phyloP scores from a whole-genome alignment of 768 basidiomycete species.

The Strobilomyces confusus region DNA sequence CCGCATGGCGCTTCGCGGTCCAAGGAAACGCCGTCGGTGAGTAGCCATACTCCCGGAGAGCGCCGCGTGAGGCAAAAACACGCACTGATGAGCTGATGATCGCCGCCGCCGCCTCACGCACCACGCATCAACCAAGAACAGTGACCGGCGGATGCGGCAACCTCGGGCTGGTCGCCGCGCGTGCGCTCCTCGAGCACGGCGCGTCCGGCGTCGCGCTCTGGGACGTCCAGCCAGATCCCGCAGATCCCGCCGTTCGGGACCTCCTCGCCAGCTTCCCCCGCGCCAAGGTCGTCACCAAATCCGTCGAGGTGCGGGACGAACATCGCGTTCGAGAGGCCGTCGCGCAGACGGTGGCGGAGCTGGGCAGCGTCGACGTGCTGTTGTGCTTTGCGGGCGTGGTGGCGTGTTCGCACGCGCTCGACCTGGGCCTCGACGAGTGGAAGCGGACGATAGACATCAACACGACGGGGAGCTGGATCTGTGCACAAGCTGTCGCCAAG shows the following conservation, averaged over 20 bases:
- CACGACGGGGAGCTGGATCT: slow-evolving; percentile 43
- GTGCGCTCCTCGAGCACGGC: slow-evolving; percentile 39
- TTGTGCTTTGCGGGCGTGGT: slow-evolving; percentile 41
- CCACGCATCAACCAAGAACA: slow-evolving; percentile 8
- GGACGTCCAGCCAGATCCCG: slow-evolving; percentile 16
- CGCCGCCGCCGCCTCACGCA: background rate
- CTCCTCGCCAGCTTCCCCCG: slow-evolving; percentile 26
- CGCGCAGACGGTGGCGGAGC: slow-evolving; percentile 20
- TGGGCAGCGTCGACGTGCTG: slow-evolving; percentile 36
- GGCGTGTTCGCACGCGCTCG: slow-evolving; percentile 30
- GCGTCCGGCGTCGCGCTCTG: slow-evolving; percentile 27
- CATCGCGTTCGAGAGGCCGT: slow-evolving; percentile 25
- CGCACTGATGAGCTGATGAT: background rate
- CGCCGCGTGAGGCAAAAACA: background rate
- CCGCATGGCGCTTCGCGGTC: slow-evolving; percentile 35
- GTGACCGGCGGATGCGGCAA: slow-evolving; percentile 44
- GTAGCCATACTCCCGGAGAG: background rate
- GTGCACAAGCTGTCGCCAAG: slow-evolving; percentile 35
- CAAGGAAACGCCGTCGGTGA: slow-evolving; percentile 40
- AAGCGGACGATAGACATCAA: slow-evolving; percentile 36
- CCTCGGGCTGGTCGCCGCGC: slow-evolving; percentile 32
- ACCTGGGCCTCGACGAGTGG: slow-evolving; percentile 23
- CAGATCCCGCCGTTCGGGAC: slow-evolving; percentile 1
- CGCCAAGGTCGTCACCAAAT: slow-evolving; percentile 30
- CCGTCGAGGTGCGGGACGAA: slow-evolving; percentile 33